Base-by-base conservation (phyloP, 768 basidiomycete genomes). In the Suillus brevipes region DNA sequence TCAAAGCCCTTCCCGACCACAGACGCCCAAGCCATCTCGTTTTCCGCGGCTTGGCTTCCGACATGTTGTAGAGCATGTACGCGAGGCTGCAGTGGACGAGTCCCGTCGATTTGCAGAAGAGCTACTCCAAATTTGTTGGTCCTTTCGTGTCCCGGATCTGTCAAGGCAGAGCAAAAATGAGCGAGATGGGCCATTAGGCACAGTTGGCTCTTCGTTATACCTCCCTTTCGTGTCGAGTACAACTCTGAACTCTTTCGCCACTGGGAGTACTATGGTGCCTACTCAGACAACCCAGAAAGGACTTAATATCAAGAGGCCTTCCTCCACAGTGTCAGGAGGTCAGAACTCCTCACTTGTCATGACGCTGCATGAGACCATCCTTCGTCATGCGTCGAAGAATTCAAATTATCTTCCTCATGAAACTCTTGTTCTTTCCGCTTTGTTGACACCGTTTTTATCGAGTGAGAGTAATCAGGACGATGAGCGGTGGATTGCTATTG, bases 31-130 rank as follows among this genome's bases (percentile, higher is more conserved):
- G 68, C 80, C 79, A 6, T 85, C 84, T 40, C 79, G 84, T 16
- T 72, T 88, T 37, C 80, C 77, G 14, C 73, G 81, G 55, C 73
- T 88, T 14, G 87, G 84, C 2, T 86, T 89, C 67, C 81, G 81
- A 56, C 87, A 90, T 28, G 85, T 89, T 14, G 89, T 90, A 1
- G 89, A 91, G 40, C 82, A 86, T 63, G 88, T 79, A 4, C 82
- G 82, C 34, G 87, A 85, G 62, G 78, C 80, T 47, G 77, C 78
- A 23, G 75, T 79, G 0, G 84, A 87, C 50, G 84, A 87, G 57
- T 74, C 76, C 18, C 80, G 79, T 16, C 82, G 78, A 68, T 83
- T 90, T 58, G 79, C 83, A 5, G 82, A 83, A 61, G 88, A 89
- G 42, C 77, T 92, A 3, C 77, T 82, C 66, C 82, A 78, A 64